phyloP scores from a whole-genome alignment of 495 filamentous ascomycete genomes.

The Neurospora sp. region DNA sequence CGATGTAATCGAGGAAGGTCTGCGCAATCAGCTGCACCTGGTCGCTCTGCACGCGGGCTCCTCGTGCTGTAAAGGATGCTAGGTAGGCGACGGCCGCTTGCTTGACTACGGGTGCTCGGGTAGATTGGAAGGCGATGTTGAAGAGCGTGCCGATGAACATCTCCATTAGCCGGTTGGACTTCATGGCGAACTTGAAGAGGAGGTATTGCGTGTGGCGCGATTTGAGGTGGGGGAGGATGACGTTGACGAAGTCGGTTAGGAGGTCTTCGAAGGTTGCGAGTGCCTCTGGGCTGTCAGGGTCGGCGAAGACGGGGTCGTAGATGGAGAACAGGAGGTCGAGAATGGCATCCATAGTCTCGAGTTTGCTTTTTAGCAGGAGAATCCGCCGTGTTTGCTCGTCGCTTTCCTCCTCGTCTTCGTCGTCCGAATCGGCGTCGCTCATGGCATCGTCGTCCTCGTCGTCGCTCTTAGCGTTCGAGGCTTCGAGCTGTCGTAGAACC shows the following conservation, averaged over 20 bases:
- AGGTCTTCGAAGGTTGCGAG: slow-evolving; percentile 57
- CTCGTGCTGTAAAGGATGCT: slow-evolving; percentile 74
- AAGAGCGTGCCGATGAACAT: slow-evolving; percentile 73
- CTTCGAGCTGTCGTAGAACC: slow-evolving; percentile 32
- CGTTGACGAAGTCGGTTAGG: slow-evolving; percentile 68
- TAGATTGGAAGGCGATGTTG: slow-evolving; percentile 42
- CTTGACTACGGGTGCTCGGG: slow-evolving; percentile 55
- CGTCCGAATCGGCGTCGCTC: slow-evolving; percentile 45
- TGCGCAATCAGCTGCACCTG: slow-evolving; percentile 70
- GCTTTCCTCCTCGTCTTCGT: slow-evolving; percentile 35
- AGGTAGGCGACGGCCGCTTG: slow-evolving; percentile 87
- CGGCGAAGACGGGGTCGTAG: slow-evolving; percentile 58
- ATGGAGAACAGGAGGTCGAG: slow-evolving; percentile 80
- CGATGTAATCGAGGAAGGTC: slow-evolving; percentile 62
- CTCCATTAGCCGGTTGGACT: slow-evolving; percentile 61
- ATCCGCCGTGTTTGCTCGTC: slow-evolving; percentile 37
- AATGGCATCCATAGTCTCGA: slow-evolving; percentile 87
- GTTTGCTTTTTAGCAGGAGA: slow-evolving; percentile 61
- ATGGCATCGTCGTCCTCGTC: slow-evolving; percentile 46
- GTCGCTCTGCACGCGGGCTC: slow-evolving; percentile 63
- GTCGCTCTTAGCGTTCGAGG: slow-evolving; percentile 29
- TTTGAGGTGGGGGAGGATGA: slow-evolving; percentile 58
- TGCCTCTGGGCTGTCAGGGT: slow-evolving; percentile 39
- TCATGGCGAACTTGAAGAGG: slow-evolving; percentile 90
- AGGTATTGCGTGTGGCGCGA: slow-evolving; percentile 25